phyloP scores from a whole-genome alignment of 2,329 filamentous ascomycete genomes.

The Curvularia spicifera region DNA sequence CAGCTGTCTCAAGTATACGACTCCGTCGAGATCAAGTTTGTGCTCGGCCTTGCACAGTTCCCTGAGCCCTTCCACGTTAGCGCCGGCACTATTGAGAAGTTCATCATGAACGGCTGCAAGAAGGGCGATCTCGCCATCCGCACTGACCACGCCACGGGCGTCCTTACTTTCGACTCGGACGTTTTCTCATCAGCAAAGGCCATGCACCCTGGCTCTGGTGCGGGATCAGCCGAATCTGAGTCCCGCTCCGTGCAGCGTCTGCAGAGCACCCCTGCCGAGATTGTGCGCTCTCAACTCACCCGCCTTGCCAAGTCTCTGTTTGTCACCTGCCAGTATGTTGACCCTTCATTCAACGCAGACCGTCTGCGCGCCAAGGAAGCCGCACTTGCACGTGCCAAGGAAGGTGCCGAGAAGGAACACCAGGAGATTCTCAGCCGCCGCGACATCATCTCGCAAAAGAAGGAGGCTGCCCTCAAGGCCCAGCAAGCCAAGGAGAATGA shows the following conservation, averaged over 20 bases:
- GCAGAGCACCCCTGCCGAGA: slow-evolving; percentile 97
- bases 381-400: slow-evolving; percentile 80
- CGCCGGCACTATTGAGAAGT: slow-evolving; percentile 93
- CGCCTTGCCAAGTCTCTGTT: slow-evolving; percentile 90
- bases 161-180: slow-evolving; percentile 96
- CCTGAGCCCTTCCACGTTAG: slow-evolving; percentile 95
- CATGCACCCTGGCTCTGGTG: slow-evolving; percentile 79
- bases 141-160: slow-evolving; percentile 92
- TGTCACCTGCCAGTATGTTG: slow-evolving; percentile 94
- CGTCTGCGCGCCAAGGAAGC: slow-evolving; percentile 79
- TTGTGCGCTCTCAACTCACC: slow-evolving; percentile 91
- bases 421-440: slow-evolving; percentile 83
- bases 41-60: slow-evolving; percentile 92
- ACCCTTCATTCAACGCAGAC: slow-evolving; percentile 83
- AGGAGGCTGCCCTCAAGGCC: slow-evolving; percentile 90
- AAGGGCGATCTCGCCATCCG: slow-evolving; percentile 97
- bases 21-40: slow-evolving; percentile 92
- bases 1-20: slow-evolving; percentile 99
- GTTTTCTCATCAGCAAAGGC: slow-evolving; percentile 98
- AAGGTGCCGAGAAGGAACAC: slow-evolving; percentile 91
- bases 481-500: slow-evolving; percentile 90
- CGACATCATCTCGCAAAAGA: slow-evolving; percentile 93
- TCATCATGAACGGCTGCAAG: slow-evolving; percentile 99
- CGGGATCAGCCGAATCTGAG: slow-evolving; percentile 87
- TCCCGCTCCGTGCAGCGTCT: slow-evolving; percentile 87